phyloP scores from a whole-genome alignment of 2,329 filamentous ascomycete species.

The Ophiostoma sp. region DNA sequence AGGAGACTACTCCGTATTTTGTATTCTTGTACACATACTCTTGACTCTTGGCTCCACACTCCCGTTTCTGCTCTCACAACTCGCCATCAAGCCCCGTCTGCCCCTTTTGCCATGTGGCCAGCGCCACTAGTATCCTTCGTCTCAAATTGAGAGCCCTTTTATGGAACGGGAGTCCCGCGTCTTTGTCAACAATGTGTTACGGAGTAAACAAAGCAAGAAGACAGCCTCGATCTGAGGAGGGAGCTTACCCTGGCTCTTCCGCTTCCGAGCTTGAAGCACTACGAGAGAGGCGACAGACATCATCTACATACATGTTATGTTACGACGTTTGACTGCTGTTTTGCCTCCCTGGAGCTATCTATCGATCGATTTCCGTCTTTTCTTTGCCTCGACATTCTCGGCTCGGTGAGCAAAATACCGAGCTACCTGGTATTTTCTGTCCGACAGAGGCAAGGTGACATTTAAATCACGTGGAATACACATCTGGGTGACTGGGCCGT shows the following conservation, averaged over 20 bases:
- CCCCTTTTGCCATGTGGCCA: slow-evolving; percentile 18
- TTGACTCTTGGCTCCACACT: background rate
- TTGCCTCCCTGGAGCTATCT: background rate
- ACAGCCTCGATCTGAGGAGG: background rate
- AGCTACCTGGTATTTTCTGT: background rate
- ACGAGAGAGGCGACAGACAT: background rate
- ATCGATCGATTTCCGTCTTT: background rate
- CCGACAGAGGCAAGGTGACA: background rate
- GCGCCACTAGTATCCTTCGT: background rate
- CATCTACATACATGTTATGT: background rate
- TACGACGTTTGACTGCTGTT: background rate
- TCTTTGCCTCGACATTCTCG: background rate
- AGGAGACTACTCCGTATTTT: background rate
- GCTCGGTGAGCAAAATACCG: background rate
- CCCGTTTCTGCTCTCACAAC: background rate
- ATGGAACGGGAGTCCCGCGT: background rate
- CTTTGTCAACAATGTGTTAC: background rate
- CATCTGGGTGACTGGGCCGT: background rate
- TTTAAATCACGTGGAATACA: too few relatives aligned
- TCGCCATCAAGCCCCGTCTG: background rate
- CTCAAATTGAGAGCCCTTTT: background rate
- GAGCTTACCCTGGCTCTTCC: background rate
- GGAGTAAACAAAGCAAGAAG: too few relatives aligned
- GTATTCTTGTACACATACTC: background rate
- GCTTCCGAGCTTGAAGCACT: background rate